Evolutionary conservation across 192 early-diverging fungal species (phyloP).

Genomic region (Hyaloraphidium curvatum): DNA sequence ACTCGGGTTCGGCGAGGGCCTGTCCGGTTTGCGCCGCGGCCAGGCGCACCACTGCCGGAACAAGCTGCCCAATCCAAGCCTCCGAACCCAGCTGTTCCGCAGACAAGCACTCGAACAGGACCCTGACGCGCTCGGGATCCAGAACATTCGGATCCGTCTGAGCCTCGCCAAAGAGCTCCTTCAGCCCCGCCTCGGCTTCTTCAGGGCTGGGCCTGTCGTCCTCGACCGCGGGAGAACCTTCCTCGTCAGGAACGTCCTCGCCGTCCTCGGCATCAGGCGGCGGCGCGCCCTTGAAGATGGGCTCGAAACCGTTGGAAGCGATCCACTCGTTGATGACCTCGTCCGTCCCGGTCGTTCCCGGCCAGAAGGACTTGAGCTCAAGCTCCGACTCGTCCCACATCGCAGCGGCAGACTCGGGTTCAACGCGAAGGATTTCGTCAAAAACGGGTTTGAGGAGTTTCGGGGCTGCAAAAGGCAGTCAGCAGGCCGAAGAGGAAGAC

Average conservation of each 20-base stretch:
- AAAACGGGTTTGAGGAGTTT: constrained; percentile 14
- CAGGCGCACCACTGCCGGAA: neutral
- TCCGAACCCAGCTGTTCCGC: neutral
- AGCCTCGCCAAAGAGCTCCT: neutral
- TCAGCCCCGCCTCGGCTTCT: neutral
- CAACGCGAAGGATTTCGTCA: constrained; percentile 3
- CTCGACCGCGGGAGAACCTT: neutral
- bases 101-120: too few species aligned
- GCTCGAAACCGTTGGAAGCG: constrained; percentile 3
- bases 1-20: too few species aligned
- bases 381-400: constrained; percentile 5
- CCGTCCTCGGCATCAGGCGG: neutral
- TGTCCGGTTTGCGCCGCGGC: neutral
- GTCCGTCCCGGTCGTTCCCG: constrained; percentile 7
- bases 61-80: neutral
- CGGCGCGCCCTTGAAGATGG: constrained; percentile 5
- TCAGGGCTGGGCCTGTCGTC: neutral
- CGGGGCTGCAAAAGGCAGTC: constrained; percentile 4
- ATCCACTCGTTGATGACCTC: constrained; percentile 13
- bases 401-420: constrained; percentile 6
- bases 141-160: neutral
- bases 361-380: constrained; percentile 19
- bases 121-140: too few species aligned
- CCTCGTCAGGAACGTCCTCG: neutral
- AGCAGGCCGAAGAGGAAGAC: neutral